Evolutionary conservation across 495 filamentous ascomycete species (phyloP), one percentile per base, ranked within the genome.

Genomic region (Pyrenula massariospora): DNA sequence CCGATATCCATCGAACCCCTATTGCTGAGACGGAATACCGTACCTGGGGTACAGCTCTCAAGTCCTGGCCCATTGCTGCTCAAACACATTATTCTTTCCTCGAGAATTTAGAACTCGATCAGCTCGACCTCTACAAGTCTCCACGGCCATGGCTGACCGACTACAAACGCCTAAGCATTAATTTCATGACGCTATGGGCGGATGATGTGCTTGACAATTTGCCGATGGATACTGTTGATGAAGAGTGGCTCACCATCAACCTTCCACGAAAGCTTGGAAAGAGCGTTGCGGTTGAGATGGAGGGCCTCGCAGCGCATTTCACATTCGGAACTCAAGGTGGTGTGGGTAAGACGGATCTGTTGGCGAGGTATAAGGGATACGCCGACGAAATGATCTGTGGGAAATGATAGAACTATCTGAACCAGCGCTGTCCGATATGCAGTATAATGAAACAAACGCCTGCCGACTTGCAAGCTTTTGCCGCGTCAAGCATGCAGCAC

Each of bases 81-180:
- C 75, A 78, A 58, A 67, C 69, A 56, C 75, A 78, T 48, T 78
- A 77, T 56, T 75, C 72, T 10, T 66, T 78, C 48, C 65, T 78
- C 22, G 62, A 70, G 36, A 71, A 77, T 56, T 62, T 78, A 2
- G 75, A 78, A 54, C 64, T 71, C 15, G 62, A 71, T 54, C 59
- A 67, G 10, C 61, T 75, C 24, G 56, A 62, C 25, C 62, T 67
- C 53, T 78, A 78, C 62, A 53, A 58, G 49, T 55, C 57, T 31
- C 60, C 64, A 25, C 62, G 76, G 49, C 65, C 71, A 11, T 75
- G 68, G 67, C 62, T 76, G 50, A 77, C 72, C 50, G 56, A 63
- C 36, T 77, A 75, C 56, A 60, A 59, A 25, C 69, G 74, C 25
- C 69, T 73, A 50, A 72, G 70, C 49, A 73, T 77, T 48, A 76